A percentile compares a stretch with the other conserved stretches of the same genome.
Conservation (phyloP, 768 basidiomycete genomes). For the Strobilomyces dryophilus region DNA sequence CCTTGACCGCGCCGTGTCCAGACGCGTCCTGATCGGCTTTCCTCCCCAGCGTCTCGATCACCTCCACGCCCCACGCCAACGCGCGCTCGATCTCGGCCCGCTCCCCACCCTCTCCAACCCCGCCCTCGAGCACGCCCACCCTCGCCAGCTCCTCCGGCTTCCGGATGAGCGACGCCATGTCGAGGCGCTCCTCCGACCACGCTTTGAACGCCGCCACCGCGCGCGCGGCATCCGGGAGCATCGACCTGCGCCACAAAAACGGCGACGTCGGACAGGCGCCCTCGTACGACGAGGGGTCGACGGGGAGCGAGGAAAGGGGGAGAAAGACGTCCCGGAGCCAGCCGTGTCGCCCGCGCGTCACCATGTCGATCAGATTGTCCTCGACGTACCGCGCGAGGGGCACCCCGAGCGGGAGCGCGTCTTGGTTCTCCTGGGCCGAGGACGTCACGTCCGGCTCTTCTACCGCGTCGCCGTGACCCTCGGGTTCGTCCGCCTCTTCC, state of each 20-base stretch:
- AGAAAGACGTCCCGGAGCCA: slow-evolving; percentile 29
- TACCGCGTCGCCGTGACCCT: background rate
- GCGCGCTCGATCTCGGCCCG: slow-evolving; percentile 35
- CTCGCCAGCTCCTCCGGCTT: slow-evolving; percentile 37
- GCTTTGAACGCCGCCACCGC: slow-evolving; percentile 1
- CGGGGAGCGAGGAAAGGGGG: background rate
- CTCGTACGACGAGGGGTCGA: background rate
- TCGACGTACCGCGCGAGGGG: slow-evolving; percentile 40
- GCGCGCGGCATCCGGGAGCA: slow-evolving; percentile 12
- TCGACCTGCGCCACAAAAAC: slow-evolving; percentile 7
- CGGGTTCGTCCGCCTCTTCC: background rate
- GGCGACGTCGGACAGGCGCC: background rate
- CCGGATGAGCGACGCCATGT: slow-evolving; percentile 41
- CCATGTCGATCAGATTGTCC: slow-evolving; percentile 35
- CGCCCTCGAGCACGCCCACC: slow-evolving; percentile 27
- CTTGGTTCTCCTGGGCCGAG: background rate
- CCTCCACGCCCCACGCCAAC: slow-evolving; percentile 52
- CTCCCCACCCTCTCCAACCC: slow-evolving; percentile 17
- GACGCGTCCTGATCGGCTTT: background rate
- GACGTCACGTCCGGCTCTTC: background rate
- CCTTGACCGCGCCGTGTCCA: slow-evolving; percentile 10
- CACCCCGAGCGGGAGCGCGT: slow-evolving; percentile 23
- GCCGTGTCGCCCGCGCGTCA: slow-evolving; percentile 40
- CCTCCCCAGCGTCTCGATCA: slow-evolving; percentile 44
- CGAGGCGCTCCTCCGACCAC: slow-evolving; percentile 27